Base-by-base conservation (phyloP, 129 eudicot species). In the Flaveria trinervia region DNA sequence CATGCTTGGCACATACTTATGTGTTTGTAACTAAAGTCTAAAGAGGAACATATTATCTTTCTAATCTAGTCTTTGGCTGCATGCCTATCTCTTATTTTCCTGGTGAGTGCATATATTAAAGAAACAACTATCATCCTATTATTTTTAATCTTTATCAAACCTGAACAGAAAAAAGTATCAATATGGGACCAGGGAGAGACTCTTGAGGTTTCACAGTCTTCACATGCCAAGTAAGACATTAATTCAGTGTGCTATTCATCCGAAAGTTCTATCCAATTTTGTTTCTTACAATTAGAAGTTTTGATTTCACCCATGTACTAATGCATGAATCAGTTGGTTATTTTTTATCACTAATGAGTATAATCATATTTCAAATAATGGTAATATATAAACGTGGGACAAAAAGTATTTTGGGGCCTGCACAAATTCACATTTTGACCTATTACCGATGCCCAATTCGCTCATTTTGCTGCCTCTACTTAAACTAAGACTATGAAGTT, bases 141-240 rank as follows among this genome's bases (percentile, higher is more conserved):
- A 45, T 33, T 71, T 51, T 66, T 61, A 22, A 64, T 43, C 9
- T 71, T 66, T 18, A 41, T 76, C 65, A 72, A 52, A 45, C 14
- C 76, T 70, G 74, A 73, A 68, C 92, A 91, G 99, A 89, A 82
- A 82, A 89, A 83, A 85, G 96, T 86, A 75, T 79, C 89, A 70
- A 87, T 78, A 72, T 86, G 85, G 92, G 91, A 86, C 73, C 80
- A 83, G 71, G 90, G 92, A 73, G 93, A 81, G 71, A 87, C 89
- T 65, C 88, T 86, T 22, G 96, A 89, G 85, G 80, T 75, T 74
- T 74, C 85, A 61, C 87, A 89, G 71, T 16, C 87, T 70, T 84
- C 98, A 68, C 88, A 93, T 86, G 88, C 83, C 90, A 94, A 94
- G 99, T 94, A 83, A 88, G 97, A 75, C 54, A 15, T 68, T 23